Conservation (phyloP, 495 filamentous ascomycete genomes). For the Penicillium ochrochloron region DNA sequence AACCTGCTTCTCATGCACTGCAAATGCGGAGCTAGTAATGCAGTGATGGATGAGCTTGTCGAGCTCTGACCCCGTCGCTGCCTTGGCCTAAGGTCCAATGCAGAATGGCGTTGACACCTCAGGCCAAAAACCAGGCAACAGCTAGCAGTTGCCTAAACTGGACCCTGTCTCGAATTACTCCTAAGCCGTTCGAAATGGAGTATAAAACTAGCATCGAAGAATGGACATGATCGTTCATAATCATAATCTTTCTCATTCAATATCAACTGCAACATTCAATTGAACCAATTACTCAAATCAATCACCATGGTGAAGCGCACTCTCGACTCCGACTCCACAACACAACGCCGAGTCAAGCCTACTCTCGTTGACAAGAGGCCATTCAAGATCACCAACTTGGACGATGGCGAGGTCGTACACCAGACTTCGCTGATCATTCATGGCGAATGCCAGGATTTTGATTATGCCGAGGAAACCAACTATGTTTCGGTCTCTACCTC, state of each 20-base stretch:
- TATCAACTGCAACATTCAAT: neutral
- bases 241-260: neutral
- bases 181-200: neutral
- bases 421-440: slow-evolving; percentile 20
- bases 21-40: neutral
- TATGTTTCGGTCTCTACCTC: slow-evolving; percentile 8
- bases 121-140: neutral
- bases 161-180: neutral
- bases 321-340: slow-evolving; percentile 4
- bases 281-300: neutral
- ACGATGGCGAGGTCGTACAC: slow-evolving; percentile 21
- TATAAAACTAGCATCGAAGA: neutral
- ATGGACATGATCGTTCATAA: neutral
- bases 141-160: slow-evolving; percentile 8
- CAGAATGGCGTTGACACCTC: neutral
- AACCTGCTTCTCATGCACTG: neutral
- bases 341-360: neutral
- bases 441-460: slow-evolving; percentile 15
- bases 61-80: neutral
- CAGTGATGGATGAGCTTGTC: neutral
- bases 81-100: neutral
- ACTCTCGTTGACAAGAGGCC: slow-evolving; percentile 9
- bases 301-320: slow-evolving; percentile 5
- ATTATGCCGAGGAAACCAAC: slow-evolving; percentile 4
- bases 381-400: slow-evolving; percentile 22